A percentile compares a stretch with the other conserved stretches of the same genome.
phyloP scores from a whole-genome alignment of 2,329 filamentous ascomycete genomes.

The Ophiostoma novo-ulmi region DNA sequence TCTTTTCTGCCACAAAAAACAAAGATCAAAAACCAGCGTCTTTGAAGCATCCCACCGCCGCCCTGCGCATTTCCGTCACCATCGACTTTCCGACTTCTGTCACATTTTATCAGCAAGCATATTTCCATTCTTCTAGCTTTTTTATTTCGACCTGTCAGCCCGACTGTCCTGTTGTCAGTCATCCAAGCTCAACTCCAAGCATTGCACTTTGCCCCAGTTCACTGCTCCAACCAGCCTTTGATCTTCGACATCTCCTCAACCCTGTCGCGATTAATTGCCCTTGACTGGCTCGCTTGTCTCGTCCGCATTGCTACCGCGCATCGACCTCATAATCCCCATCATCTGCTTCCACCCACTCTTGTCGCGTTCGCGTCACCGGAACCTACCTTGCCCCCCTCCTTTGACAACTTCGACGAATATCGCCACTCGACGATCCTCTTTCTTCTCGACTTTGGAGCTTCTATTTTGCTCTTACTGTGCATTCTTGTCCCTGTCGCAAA shows the following conservation, averaged over 20 bases:
- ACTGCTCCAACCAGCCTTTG: background rate
- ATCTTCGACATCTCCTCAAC: background rate
- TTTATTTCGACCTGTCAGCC: background rate
- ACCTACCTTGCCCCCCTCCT: background rate
- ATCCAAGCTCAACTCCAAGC: slow-evolving; percentile 5
- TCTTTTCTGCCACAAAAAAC: slow-evolving; percentile 19
- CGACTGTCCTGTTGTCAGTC: slow-evolving; percentile 1
- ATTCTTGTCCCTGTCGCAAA: slow-evolving; percentile 4
- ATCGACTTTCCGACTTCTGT: background rate
- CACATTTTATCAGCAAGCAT: background rate
- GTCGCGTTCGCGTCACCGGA: background rate
- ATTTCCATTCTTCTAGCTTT: background rate
- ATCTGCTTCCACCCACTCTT: background rate
- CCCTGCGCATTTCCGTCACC: background rate
- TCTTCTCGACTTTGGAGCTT: background rate
- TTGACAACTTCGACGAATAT: background rate
- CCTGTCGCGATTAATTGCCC: background rate
- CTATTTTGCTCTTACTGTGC: background rate
- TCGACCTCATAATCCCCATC: background rate
- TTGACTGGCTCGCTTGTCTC: background rate
- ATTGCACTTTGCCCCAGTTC: background rate
- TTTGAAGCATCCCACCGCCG: slow-evolving; percentile 10
- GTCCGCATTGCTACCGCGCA: background rate
- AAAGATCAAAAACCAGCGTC: slow-evolving; percentile 2
- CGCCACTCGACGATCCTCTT: background rate